phyloP scores from a whole-genome alignment of 441 rosid species.

The Omphalea diandra region DNA sequence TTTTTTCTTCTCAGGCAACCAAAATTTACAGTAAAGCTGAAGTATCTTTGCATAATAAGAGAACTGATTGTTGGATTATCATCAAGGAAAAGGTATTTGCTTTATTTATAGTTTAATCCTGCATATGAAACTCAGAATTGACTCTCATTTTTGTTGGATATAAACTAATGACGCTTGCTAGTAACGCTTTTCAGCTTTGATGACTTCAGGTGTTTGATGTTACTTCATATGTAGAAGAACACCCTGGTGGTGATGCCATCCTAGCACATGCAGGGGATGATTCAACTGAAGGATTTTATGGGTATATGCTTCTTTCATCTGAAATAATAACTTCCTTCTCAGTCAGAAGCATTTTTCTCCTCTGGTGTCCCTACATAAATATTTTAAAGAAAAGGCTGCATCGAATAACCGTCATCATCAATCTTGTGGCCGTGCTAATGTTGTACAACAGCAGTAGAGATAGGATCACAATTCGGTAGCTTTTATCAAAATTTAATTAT shows the following conservation, averaged over 20 bases:
- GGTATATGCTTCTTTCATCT: slow-evolving; percentile 49
- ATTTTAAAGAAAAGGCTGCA: not conserved
- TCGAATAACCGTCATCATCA: not conserved
- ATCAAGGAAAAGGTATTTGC: slow-evolving; percentile 68
- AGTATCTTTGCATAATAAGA: slow-evolving; percentile 64
- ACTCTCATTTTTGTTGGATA: not conserved
- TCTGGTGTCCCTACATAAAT: not conserved
- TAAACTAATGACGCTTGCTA: not conserved
- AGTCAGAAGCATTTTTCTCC: not conserved
- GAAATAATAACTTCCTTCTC: not conserved
- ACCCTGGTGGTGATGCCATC: slow-evolving; percentile 97
- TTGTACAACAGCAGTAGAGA: not conserved
- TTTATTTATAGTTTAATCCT: slow-evolving; percentile 13
- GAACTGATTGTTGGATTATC: slow-evolving; percentile 90
- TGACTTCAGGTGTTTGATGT: slow-evolving; percentile 70
- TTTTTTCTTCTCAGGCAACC: slow-evolving; percentile 33
- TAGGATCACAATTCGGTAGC: not conserved
- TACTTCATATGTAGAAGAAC: slow-evolving; percentile 92
- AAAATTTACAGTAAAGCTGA: slow-evolving; percentile 59
- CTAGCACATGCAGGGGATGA: slow-evolving; percentile 89
- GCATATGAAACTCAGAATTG: slow-evolving; percentile 3
- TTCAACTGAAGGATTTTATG: slow-evolving; percentile 88
- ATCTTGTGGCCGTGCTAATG: not conserved
- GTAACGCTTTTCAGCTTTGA: not conserved
- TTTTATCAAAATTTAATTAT: not conserved